phyloP scores from a whole-genome alignment of 805 yeast genomes.

The Spathaspora boniae region DNA sequence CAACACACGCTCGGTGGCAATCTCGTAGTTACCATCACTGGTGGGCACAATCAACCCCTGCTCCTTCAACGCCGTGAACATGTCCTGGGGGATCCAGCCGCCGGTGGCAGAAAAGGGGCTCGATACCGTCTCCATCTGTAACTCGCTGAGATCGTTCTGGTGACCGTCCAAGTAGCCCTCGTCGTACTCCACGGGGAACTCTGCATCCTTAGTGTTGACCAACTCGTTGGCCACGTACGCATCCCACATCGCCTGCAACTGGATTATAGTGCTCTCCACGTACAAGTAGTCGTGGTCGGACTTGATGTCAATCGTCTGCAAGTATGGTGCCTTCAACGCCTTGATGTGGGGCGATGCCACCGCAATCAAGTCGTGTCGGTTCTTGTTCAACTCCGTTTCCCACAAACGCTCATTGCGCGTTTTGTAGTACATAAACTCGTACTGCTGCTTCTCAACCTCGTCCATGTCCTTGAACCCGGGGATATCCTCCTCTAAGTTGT shows the following conservation, averaged over 20 bases:
- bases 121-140: constrained; percentile 63
- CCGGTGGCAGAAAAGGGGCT: constrained; percentile 86
- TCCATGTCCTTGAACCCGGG: constrained; percentile 64
- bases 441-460: constrained; percentile 74
- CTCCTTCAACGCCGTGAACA: constrained; percentile 68
- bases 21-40: constrained; percentile 42
- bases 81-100: constrained; percentile 95
- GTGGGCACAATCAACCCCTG: constrained; percentile 63
- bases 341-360: constrained; percentile 84
- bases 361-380: constrained; percentile 64
- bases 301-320: constrained; percentile 57
- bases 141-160: constrained; percentile 54
- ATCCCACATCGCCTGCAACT: constrained; percentile 67
- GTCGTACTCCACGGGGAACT: constrained; percentile 59
- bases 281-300: constrained; percentile 57
- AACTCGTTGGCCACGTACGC: constrained; percentile 57
- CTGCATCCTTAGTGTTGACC: constrained; percentile 38
- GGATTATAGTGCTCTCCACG: constrained; percentile 64
- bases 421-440: constrained; percentile 80
- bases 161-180: constrained; percentile 59
- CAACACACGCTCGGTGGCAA: constrained; percentile 30
- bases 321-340: constrained; percentile 61
- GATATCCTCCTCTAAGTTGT: constrained; percentile 68
- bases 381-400: constrained; percentile 72
- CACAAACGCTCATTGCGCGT: constrained; percentile 89